Base-by-base conservation (phyloP, 2,329 filamentous ascomycete species). In the Dactylonectria macrodidyma region DNA sequence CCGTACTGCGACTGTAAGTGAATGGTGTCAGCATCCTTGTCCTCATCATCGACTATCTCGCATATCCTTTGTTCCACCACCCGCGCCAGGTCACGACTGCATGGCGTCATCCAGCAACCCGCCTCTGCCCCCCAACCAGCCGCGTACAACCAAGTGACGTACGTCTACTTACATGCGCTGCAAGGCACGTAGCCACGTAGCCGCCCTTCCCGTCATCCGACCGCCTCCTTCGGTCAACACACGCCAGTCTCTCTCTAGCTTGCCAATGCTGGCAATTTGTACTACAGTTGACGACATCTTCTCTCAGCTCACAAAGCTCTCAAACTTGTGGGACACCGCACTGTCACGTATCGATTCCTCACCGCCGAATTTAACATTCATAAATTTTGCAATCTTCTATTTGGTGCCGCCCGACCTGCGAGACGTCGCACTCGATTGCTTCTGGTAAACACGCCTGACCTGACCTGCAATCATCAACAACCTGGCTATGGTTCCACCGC, bases 381-480 rank as follows among this genome's bases (percentile, higher is more conserved):
- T 50, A 48, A 54, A 59, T 36, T 50, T 50, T 22, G 57, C 70
- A 50, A 54, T 62, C 62, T 46, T 69, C 59, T 68, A 62, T 71
- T 70, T 67, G 11, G 68, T 72, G 47, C 58, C 62, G 46, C 69
- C 73, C 73, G 67, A 46, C 73, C 66, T 46, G 72, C 68, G 64
- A 69, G 65, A 69, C 64, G 52, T 65, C 67, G 57, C 65, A 68
- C 66, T 61, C 57, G 74, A 63, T 62, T 73, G 62, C 54, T 65
- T 57, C 55, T 70, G 59, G 30, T 59, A 73, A 59, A 74, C 70
- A 74, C 19, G 19, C 69, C 26, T 30, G 26, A 57, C 65, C 30
- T 66, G 34, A 65, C 63, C 58, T 69, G 54, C 66, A 62, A 63
- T 57, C 64, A 65, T 67, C 59, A 33, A 58, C 52, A 14, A 56